A percentile compares a stretch with the other conserved stretches of the same genome.
phyloP scores from a whole-genome alignment of 257 asterid species.

The Scutellaria barbata region DNA sequence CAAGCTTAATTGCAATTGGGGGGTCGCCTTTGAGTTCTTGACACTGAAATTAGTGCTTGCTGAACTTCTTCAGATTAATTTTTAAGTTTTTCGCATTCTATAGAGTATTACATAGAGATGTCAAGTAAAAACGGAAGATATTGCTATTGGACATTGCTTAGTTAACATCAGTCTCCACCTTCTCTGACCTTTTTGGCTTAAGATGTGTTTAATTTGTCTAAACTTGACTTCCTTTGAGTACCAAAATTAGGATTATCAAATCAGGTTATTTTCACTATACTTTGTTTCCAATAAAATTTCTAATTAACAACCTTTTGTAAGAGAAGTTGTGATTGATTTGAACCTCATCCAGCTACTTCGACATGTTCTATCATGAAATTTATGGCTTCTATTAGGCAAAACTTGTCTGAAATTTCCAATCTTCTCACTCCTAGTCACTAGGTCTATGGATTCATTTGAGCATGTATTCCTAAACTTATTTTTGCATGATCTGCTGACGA shows the following conservation, averaged over 20 bases:
- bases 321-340: constrained; percentile 3
- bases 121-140: background rate
- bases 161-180: too few relatives aligned
- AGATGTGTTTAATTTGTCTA: background rate
- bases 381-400: background rate
- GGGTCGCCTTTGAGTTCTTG: constrained; percentile 17
- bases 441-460: background rate
- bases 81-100: background rate
- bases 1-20: background rate
- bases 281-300: background rate
- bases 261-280: background rate
- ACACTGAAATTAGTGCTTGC: constrained; percentile 1
- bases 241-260: constrained; percentile 1
- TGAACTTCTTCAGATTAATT: constrained; percentile 3
- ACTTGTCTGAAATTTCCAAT: background rate
- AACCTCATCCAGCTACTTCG: background rate
- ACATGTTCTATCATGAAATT: background rate
- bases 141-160: background rate
- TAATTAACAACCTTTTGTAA: background rate
- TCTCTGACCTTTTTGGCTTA: background rate
- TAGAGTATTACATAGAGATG: background rate
- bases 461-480: background rate
- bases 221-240: constrained; percentile 8
- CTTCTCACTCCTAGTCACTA: background rate
- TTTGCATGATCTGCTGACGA: background rate